Base-by-base conservation (phyloP, 495 filamentous ascomycete species). In the Podospora didyma region DNA sequence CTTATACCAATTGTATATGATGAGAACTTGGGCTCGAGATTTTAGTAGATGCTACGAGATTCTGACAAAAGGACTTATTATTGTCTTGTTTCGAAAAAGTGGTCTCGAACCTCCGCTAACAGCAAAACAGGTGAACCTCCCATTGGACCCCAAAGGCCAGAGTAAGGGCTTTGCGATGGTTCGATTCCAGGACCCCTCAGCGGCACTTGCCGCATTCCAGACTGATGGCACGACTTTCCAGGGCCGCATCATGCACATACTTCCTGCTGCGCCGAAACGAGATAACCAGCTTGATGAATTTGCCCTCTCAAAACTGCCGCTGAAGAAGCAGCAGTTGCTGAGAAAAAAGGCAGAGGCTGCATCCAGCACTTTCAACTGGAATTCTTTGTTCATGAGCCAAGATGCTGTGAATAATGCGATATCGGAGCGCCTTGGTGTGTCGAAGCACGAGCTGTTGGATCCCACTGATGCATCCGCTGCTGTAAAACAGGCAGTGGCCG, bases 351-450 rank as follows among this genome's bases (percentile, higher is more conserved):
- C 83, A 39, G 84, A 89, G 53, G 88, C 92, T 23, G 80, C 89
- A 14, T 85, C 85, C 7, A 85, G 80, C 7, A 82, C 82, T 10
- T 96, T 96, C 72, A 96, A 89, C 68, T 98, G 94, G 95, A 98
- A 97, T 75, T 92, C 91, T 16, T 76, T 98, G 45, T 97, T 94
- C 70, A 94, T 98, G 92, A 97, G 87, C 71, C 90, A 95, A 74
- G 92, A 99, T 78, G 90, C 94, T 42, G 92, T 97, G 39, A 92
- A 97, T 72, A 88, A 89, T 42, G 93, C 92, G 14, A 83, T 96
- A 45, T 89, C 95, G 39, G 83, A 89, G 64, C 86, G 92, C 53
- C 75, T 97, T 6, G 91, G 92, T 16, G 81, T 97, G 23, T 84
- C 87, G 16, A 99, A 97, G 74, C 82, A 89, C 9, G 92, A 96